phyloP scores from a whole-genome alignment of 2,329 filamentous ascomycete species.

The Verticillium albo-atrum region DNA sequence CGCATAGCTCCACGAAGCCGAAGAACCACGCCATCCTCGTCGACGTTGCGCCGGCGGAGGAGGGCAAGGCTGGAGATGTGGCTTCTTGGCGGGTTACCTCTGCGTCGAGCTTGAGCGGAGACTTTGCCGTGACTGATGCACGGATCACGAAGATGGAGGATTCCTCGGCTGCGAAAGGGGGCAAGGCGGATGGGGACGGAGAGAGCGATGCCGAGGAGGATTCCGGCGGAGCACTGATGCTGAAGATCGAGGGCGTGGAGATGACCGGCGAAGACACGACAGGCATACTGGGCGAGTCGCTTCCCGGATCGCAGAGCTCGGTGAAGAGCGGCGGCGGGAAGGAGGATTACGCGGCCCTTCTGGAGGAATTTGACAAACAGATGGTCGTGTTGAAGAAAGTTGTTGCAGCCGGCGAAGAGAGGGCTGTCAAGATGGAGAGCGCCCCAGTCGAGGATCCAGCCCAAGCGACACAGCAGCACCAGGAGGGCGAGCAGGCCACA shows the following conservation, averaged over 20 bases:
- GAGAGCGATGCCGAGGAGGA: conserved; percentile 22
- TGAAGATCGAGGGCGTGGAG: conserved; percentile 55
- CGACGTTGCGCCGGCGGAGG: conserved; percentile 42
- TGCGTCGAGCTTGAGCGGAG: conserved; percentile 67
- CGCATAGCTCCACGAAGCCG: conserved; percentile 8
- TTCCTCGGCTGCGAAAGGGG: conserved; percentile 9
- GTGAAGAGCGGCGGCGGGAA: conserved; percentile 21
- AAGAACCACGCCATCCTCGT: conserved; percentile 37
- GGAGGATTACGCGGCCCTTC: conserved; percentile 46
- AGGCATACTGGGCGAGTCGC: conserved; percentile 13
- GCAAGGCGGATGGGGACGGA: conserved; percentile 17
- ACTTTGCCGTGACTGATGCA: conserved; percentile 60
- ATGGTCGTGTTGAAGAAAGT: conserved; percentile 52
- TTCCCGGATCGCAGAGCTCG: conserved; percentile 20
- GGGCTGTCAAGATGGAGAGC: conserved; percentile 5
- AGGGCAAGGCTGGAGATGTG: conserved; percentile 9
- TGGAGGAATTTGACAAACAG: conserved; percentile 53
- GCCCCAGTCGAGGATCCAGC: not conserved
- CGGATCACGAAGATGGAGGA: conserved; percentile 39
- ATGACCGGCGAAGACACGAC: conserved; percentile 18
- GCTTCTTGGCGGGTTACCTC: conserved; percentile 53
- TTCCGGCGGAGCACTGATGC: conserved; percentile 46
- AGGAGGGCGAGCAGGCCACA: not conserved
- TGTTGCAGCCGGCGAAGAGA: conserved; percentile 41
- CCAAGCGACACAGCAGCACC: not conserved